A percentile compares a stretch with the other conserved stretches of the same genome.
These are phyloP conservation scores for Cercospora nicotianae DNA, from an alignment of 2,329 filamentous ascomycete genomes.

Conservation along the genomic window DNA sequence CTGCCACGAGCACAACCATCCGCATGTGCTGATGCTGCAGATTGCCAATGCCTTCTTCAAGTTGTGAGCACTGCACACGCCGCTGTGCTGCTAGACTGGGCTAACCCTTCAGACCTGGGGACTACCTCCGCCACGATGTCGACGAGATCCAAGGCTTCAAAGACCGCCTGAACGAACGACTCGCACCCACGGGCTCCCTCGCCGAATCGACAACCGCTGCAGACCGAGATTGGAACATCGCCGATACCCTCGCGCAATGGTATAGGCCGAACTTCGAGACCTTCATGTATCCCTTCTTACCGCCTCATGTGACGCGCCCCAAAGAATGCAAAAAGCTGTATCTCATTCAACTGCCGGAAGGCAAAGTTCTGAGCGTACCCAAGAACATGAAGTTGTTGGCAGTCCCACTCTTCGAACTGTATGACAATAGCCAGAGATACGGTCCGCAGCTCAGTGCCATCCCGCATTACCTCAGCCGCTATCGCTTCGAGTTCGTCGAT, in stretches of 20 bases:
- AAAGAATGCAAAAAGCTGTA: constrained; percentile 99
- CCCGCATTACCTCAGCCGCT: constrained; percentile 87
- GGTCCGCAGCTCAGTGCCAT: constrained; percentile 95
- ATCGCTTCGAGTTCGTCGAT: constrained; percentile 97
- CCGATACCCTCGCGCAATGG: constrained; percentile 95
- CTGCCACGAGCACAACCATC: constrained; percentile 98
- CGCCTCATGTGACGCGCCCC: constrained; percentile 89
- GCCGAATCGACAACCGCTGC: constrained; percentile 65
- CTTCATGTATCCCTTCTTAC: constrained; percentile 99
- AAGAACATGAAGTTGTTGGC: constrained; percentile 99
- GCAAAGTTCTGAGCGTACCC: constrained; percentile 90
- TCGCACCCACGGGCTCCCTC: constrained; percentile 76
- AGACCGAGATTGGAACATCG: constrained; percentile 77
- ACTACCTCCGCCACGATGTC: constrained; percentile 86
- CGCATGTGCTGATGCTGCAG: constrained; percentile 97
- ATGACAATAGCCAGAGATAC: constrained; percentile 94
- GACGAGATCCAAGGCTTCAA: constrained; percentile 97
- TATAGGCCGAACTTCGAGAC: constrained; percentile 99
- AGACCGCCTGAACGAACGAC: constrained; percentile 81
- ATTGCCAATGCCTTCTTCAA: constrained; percentile 99
- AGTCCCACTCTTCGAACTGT: constrained; percentile 94
- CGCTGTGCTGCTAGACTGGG: neutral
- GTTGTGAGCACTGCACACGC: constrained; percentile 54
- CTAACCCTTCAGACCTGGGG: constrained; percentile 66
- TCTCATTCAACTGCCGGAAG: constrained; percentile 89